These are phyloP conservation scores for Saccharomyces mikatae DNA, from an alignment of 805 yeast genomes.

Conservation along the genomic window DNA sequence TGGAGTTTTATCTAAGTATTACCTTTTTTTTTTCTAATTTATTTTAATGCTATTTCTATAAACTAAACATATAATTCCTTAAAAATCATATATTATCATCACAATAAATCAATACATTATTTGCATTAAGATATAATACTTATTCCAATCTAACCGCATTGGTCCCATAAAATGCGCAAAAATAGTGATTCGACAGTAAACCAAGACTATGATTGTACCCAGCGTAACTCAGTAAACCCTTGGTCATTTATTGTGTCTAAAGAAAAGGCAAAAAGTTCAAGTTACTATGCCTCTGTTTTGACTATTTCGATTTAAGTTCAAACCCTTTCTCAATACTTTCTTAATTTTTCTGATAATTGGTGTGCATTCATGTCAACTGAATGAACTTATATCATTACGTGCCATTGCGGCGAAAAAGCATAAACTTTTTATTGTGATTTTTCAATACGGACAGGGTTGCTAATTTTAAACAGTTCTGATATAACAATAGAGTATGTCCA, in stretches of 20 bases:
- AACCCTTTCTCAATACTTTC: constrained; percentile 2
- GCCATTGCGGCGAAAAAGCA: background rate
- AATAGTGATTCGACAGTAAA: no score
- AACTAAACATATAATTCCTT: background rate
- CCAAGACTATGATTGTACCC: no score
- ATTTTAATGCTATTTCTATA: background rate
- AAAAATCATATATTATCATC: no score
- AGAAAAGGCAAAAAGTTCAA: background rate
- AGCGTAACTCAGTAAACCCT: background rate
- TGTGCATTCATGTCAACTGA: background rate
- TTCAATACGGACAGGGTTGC: background rate
- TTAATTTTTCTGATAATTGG: background rate
- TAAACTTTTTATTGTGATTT: background rate
- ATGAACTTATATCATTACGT: background rate
- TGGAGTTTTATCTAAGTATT: background rate
- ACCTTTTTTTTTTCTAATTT: background rate
- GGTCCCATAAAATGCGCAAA: no score
- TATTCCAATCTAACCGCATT: background rate
- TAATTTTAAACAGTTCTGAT: background rate
- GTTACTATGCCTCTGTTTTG: background rate
- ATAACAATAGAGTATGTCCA: constrained; percentile 30
- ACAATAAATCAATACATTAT: no score
- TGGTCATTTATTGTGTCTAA: background rate
- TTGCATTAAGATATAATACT: no score
- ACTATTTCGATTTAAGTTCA: background rate